Evolutionary conservation across 2,329 filamentous ascomycete genomes (phyloP).

Genomic region (Hymenoscyphus salicellus): DNA sequence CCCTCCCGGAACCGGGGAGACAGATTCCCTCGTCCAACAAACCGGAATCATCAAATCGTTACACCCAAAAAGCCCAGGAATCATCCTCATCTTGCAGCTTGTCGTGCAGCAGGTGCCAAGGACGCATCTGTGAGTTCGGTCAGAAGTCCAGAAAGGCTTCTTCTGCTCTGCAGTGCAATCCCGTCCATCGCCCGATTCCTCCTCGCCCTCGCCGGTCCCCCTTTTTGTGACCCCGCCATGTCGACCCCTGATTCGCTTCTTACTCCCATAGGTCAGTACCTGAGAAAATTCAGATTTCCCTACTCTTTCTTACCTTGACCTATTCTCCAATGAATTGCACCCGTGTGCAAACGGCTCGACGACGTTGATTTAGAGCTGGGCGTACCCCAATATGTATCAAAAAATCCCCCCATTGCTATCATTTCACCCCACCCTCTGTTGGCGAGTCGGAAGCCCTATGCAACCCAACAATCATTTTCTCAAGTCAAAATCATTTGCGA

Average conservation of each 20-base stretch:
- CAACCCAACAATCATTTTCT: background rate
- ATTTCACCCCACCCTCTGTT: slow-evolving; percentile 8
- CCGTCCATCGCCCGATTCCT: background rate
- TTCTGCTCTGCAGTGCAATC: background rate
- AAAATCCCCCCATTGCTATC: background rate
- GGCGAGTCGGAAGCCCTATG: slow-evolving; percentile 5
- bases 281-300: slow-evolving; percentile 16
- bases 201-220: background rate
- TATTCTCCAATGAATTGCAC: slow-evolving; percentile 26
- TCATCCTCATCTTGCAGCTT: background rate
- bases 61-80: background rate
- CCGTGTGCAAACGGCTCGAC: slow-evolving; percentile 29
- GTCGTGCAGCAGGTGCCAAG: background rate
- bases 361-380: slow-evolving; percentile 26
- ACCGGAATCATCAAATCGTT: slow-evolving; percentile 3
- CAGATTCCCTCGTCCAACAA: background rate
- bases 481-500: background rate
- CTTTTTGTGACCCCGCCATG: slow-evolving; percentile 22
- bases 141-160: background rate
- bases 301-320: slow-evolving; percentile 7
- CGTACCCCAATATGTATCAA: background rate
- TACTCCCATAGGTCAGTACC: slow-evolving; percentile 32
- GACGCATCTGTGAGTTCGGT: background rate
- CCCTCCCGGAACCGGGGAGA: background rate
- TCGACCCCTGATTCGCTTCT: slow-evolving; percentile 30